Evolutionary conservation across 805 yeast genomes (phyloP).

Genomic region (Brettanomyces custersianus): DNA sequence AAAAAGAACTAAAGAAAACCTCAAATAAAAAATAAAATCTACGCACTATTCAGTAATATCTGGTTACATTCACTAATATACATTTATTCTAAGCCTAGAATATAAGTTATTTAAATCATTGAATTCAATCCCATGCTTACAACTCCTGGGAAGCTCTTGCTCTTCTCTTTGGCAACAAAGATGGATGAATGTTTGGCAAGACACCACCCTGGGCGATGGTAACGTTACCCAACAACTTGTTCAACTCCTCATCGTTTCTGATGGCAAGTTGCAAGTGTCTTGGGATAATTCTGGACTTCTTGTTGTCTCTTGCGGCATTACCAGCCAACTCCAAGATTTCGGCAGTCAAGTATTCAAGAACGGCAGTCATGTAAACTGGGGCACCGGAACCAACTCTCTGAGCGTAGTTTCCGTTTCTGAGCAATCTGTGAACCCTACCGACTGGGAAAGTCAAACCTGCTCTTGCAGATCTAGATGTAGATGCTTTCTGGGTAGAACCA

Average conservation of each 20-base stretch:
- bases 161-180: constrained; percentile 64
- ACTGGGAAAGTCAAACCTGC: constrained; percentile 99
- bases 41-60: not conserved
- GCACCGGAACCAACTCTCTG: constrained; percentile 99
- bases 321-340: constrained; percentile 98
- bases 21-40: constrained; percentile 2
- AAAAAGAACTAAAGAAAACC: constrained; percentile 7
- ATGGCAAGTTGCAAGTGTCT: constrained; percentile 98
- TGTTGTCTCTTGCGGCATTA: constrained; percentile 97
- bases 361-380: constrained; percentile 96
- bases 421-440: constrained; percentile 95
- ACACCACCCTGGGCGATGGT: constrained; percentile 99
- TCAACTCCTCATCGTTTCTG: constrained; percentile 98
- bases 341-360: constrained; percentile 93
- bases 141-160: constrained; percentile 54
- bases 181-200: constrained; percentile 92
- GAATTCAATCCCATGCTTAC: constrained; percentile 22
- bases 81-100: constrained; percentile 9
- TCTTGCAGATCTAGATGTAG: constrained; percentile 96
- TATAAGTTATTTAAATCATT: constrained; percentile 6
- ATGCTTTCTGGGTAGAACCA: constrained; percentile 88
- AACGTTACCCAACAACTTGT: constrained; percentile 85
- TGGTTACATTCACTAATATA: constrained; percentile 13
- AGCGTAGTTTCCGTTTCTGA: constrained; percentile 96
- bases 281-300: constrained; percentile 97